Evolutionary conservation across 495 filamentous ascomycete genomes (phyloP).

Genomic region (Tuber brumale): DNA sequence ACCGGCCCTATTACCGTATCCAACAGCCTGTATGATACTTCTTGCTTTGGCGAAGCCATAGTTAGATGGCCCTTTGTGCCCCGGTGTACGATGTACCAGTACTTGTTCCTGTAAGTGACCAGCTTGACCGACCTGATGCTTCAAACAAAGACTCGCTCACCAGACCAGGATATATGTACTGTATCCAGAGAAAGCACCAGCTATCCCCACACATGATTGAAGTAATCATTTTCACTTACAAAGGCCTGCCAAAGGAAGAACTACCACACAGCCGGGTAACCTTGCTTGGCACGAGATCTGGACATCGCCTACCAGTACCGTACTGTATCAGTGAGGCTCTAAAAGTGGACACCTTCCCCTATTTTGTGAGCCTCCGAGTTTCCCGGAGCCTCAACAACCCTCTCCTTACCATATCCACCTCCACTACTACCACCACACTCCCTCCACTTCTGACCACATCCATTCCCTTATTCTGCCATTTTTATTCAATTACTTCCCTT

Average conservation of each 20-base stretch:
- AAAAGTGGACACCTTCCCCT: constrained; percentile 33
- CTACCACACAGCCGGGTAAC: constrained; percentile 11
- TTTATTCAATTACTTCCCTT: background rate
- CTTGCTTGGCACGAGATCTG: constrained; percentile 18
- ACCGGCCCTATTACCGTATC: background rate
- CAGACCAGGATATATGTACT: background rate
- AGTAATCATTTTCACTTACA: no score
- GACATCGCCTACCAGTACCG: background rate
- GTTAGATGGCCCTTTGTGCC: background rate
- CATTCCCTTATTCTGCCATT: constrained; percentile 12
- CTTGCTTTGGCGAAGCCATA: background rate
- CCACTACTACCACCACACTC: background rate
- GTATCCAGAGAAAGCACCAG: background rate
- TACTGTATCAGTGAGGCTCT: background rate
- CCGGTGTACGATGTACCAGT: no score
- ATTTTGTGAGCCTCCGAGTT: background rate
- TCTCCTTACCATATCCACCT: background rate
- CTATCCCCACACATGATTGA: no score
- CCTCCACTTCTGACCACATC: background rate
- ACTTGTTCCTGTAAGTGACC: background rate
- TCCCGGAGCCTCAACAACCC: background rate
- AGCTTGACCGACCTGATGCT: background rate
- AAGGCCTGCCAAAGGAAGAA: no score
- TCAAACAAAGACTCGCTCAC: background rate
- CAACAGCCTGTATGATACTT: background rate